phyloP scores from a whole-genome alignment of 2,329 filamentous ascomycete species.

The Chrysosporium keratinophilum region DNA sequence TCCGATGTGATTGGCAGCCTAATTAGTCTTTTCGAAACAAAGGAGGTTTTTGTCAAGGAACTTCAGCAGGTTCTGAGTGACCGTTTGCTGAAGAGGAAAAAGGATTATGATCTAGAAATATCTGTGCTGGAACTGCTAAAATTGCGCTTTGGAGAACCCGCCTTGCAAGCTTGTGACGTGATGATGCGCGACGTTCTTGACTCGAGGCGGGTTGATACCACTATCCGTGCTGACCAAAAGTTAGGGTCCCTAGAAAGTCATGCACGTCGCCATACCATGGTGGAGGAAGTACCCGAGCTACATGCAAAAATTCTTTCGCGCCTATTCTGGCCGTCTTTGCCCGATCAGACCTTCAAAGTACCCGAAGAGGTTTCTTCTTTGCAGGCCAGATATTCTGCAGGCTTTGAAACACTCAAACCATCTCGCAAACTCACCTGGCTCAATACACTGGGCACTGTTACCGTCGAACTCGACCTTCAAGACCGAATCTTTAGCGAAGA shows the following conservation, averaged over 20 bases:
- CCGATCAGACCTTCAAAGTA: constrained; percentile 42
- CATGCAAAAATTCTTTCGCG: constrained; percentile 81
- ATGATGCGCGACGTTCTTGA: constrained; percentile 93
- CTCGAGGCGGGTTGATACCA: constrained; percentile 60
- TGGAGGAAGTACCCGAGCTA: constrained; percentile 39
- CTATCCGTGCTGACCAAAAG: constrained; percentile 48
- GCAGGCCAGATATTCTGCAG: constrained; percentile 60
- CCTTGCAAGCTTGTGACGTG: constrained; percentile 87
- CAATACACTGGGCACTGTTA: constrained; percentile 67
- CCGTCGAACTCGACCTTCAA: constrained; percentile 68
- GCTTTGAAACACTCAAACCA: constrained; percentile 70
- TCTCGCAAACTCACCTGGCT: constrained; percentile 84
- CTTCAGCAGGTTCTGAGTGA: constrained; percentile 84
- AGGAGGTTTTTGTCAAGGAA: constrained; percentile 88
- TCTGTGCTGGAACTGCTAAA: constrained; percentile 80
- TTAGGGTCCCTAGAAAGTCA: constrained; percentile 25
- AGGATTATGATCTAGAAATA: constrained; percentile 65
- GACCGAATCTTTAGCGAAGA: constrained; percentile 63
- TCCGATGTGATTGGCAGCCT: constrained; percentile 88
- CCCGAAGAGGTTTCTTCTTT: constrained; percentile 41
- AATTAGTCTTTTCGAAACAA: constrained; percentile 75
- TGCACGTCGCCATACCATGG: constrained; percentile 14
- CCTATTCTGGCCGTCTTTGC: constrained; percentile 82
- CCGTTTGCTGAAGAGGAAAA: constrained; percentile 56
- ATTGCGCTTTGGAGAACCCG: constrained; percentile 71